Base-by-base conservation (phyloP, 1,284 basidiomycete species). In the Macrocybe sp. region DNA sequence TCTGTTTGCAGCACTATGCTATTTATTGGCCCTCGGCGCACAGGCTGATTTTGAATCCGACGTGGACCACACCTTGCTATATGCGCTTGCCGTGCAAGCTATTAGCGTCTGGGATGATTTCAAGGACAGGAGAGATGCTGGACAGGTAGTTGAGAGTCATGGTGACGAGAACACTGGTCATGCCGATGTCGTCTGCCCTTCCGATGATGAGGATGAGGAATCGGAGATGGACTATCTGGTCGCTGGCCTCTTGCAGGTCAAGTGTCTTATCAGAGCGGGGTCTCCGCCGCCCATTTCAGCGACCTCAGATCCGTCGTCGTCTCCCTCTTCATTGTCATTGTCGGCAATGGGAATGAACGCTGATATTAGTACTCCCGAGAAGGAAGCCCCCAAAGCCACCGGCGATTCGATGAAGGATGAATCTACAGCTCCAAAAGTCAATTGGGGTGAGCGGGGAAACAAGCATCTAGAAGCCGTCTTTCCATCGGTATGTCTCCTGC, bases 181-280 rank as follows among this genome's bases (percentile, higher is more conserved):
- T 14, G 31, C 22, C 2, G 22, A 22, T 4, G 3, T 22, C 3
- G 22, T 22, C 22, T 22, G 22, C 22, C 22, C 22, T 22, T 22
- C 22, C 22, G 45, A 49, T 28, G 37, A 22, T 22, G 48, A 49
- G 44, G 50, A 45, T 32, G 55, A 55, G 37, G 53, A 46, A 43
- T 54, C 57, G 12, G 54, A 55, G 7, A 44, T 52, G 36, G 78
- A 83, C 61, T 72, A 70, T 48, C 62, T 83, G 7, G 61, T 72
- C 44, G 66, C 79, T 29, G 72, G 71, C 64, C 64, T 81, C 41
- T 61, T 83, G 47, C 78, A 81, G 52, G 68, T 80, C 45, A 60
- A 77, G 47, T 83, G 71, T 54, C 62, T 78, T 52, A 61, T 81
- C 46, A 74, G 76, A 54, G 72, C 30, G 31, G 41, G 57, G 41